Base-by-base conservation (phyloP, 179 eudicot species). In the Beta corolliflora region DNA sequence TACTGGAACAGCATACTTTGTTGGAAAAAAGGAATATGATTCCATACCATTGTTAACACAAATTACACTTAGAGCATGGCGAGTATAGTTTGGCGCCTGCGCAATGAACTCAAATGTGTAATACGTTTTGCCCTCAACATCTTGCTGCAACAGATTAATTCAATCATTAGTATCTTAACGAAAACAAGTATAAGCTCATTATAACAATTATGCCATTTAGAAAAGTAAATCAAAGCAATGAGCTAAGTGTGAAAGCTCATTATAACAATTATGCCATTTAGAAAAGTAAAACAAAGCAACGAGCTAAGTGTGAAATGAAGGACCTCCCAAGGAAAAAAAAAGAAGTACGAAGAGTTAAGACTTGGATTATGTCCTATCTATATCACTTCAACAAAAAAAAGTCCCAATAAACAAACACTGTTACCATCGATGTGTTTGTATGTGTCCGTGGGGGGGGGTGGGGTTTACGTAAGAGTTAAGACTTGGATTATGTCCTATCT, bases 51-150 rank as follows among this genome's bases (percentile, higher is more conserved):
- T 96, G 88, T 91, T 91, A 70, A 96, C 89, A 66, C 95, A 93
- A 86, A 96, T 88, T 75, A 90, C 77, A 59, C 96, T 87, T 66
- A 96, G 93, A 82, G 98, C 97, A 83, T 96, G 99, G 25, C 99
- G 93, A 72, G 95, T 96, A 80, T 81, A 96, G 81, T 93, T 96
- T 70, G 94, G 97, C 41, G 99, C 99, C 85, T 93, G 90, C 61
- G 97, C 93, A 31, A 81, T 60, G 77, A 94, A 96, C 90, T 96
- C 99, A 64, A 96, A 85, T 54, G 98, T 93, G 88, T 96, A 96
- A 79, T 96, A 96, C 73, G 90, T 82, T 80, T 81, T 92, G 21
- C 99, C 99, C 69, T 96, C 97, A 53, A 89, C 90, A 46, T 93
- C 97, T 78, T 89, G 97, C 99, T 96, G 93, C 79, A 85, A 75